Evolutionary conservation across 2,329 filamentous ascomycete species (phyloP).

Genomic region (Alternaria sp.): DNA sequence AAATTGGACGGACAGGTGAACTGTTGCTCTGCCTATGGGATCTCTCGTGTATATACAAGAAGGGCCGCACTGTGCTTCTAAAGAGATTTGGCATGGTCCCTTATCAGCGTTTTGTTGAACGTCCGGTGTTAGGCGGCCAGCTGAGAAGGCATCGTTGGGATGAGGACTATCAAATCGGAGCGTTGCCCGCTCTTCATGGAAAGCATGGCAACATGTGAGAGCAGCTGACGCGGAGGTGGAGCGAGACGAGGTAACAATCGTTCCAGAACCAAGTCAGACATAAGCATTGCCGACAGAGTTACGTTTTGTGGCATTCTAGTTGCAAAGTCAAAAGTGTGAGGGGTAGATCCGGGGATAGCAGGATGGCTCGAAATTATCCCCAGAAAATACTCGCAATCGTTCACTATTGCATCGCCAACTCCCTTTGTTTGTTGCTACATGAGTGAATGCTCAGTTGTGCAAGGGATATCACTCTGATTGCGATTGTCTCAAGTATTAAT

Average conservation of each 20-base stretch:
- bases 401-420: not conserved
- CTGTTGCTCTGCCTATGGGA: not conserved
- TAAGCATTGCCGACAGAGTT: constrained; percentile 18
- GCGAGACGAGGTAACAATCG: constrained; percentile 19
- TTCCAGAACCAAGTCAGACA: constrained; percentile 28
- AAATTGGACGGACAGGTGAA: constrained; percentile 13
- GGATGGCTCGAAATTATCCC: not conserved
- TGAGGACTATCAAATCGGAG: constrained; percentile 12
- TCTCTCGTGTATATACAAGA: not conserved
- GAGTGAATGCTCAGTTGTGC: not conserved
- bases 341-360: constrained; percentile 15
- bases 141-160: constrained; percentile 9
- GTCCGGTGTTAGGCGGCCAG: constrained; percentile 8
- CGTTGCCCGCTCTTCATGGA: constrained; percentile 9
- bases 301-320: constrained; percentile 30
- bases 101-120: constrained; percentile 12
- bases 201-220: constrained; percentile 16
- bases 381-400: not conserved
- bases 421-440: not conserved
- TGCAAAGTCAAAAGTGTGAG: constrained; percentile 11
- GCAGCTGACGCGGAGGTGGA: constrained; percentile 35
- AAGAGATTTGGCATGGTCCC: not conserved
- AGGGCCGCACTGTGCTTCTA: constrained; percentile 2
- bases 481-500: not conserved
- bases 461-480: not conserved